A percentile compares a stretch with the other conserved stretches of the same genome.
These are phyloP conservation scores for Ilex asprella DNA, from an alignment of 257 asterid genomes.

Conservation along the genomic window DNA sequence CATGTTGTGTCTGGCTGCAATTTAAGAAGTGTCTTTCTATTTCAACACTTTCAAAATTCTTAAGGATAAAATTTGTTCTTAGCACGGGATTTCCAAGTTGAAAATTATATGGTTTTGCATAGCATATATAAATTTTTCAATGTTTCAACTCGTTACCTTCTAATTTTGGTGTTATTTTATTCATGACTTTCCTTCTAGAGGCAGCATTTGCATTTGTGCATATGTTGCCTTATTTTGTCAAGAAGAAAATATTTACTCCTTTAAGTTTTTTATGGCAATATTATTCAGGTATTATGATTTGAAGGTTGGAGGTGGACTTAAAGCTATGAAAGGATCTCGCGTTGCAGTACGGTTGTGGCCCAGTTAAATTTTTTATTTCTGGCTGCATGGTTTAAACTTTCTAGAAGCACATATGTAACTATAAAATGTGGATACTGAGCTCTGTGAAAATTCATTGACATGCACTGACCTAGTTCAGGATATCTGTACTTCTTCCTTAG, in stretches of 20 bases:
- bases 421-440: too few relatives aligned
- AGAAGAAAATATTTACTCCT: neutral
- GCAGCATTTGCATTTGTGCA: neutral
- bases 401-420: neutral
- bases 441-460: too few relatives aligned
- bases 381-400: conserved; percentile 26
- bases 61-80: neutral
- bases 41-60: neutral
- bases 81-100: neutral
- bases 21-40: neutral
- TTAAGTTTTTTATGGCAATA: conserved; percentile 10
- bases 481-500: too few relatives aligned
- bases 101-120: neutral
- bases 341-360: conserved; percentile 91
- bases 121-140: too few relatives aligned
- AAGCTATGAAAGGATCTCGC: conserved; percentile 98
- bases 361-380: conserved; percentile 46
- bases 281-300: conserved; percentile 76
- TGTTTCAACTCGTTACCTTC: neutral
- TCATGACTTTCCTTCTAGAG: neutral
- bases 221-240: neutral
- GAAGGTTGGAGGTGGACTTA: conserved; percentile 75
- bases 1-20: neutral
- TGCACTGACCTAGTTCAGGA: too few relatives aligned
- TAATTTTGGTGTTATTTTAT: neutral